Base-by-base conservation (phyloP, 164 flowering plant genomes). In the Chimonanthus praecox region DNA sequence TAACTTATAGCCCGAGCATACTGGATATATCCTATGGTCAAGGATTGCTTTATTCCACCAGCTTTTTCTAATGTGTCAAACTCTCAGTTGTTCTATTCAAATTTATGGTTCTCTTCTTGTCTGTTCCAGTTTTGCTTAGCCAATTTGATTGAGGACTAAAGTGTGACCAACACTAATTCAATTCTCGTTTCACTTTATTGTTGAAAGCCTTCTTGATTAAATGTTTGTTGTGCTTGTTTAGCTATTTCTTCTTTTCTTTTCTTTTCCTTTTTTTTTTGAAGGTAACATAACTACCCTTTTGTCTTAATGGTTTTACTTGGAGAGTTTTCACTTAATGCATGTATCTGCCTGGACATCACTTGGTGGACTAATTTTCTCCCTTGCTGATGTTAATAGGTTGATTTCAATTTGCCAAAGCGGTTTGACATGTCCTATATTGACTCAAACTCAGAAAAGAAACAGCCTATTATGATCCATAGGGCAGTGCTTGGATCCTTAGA, bases 401-500 rank as follows among this genome's bases (percentile, higher is more conserved):
- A 95, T 80, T 95, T 95, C 73, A 93, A 95, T 77, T 78, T 95
- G 71, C 99, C 99, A 0, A 84, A 92, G 78, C 87, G 98, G 5
- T 95, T 95, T 83, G 94, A 95, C 85, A 88, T 95, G 47, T 87
- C 88, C 48, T 95, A 93, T 79, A 88, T 92, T 54, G 98, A 92
- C 81, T 88, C 97, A 4, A 82, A 87, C 74, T 83, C 86, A 7
- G 92, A 89, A 74, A 95, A 86, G 84, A 85, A 88, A 84, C 86
- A 89, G 10, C 99, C 98, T 20, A 93, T 95, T 65, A 89, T 95
- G 97, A 95, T 95, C 67, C 99, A 95, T 62, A 85, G 99, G 80
- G 99, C 99, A 8, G 88, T 95, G 76, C 96, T 95, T 80, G 99
- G 99, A 78, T 95, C 99, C 58, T 79, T 93, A 77, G 99, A 93